Percentiles rank a stretch among this genome's conserved stretches.
Evolutionary conservation across 352 stramenopile species (phyloP).

Genomic region (Stramenopiles sp.): DNA sequence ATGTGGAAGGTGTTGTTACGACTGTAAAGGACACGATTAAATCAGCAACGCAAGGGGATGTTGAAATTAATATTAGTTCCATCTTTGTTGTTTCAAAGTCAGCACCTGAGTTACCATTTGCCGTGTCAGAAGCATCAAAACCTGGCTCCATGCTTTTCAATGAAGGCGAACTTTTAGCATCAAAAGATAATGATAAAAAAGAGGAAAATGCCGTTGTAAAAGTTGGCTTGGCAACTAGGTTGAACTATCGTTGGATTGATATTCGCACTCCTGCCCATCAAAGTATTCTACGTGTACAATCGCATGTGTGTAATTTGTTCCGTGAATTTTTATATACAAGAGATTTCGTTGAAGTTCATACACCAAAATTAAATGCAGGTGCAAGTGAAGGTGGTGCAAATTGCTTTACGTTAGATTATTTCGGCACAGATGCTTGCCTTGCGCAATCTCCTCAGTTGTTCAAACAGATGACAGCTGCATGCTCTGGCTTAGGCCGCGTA

Average conservation of each 20-base stretch:
- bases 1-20: conserved; percentile 74
- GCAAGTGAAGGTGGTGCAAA: conserved; percentile 88
- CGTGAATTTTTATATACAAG: conserved; percentile 79
- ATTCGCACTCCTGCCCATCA: conserved; percentile 93
- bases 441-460: conserved; percentile 93
- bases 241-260: conserved; percentile 90
- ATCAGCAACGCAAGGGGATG: conserved; percentile 73
- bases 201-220: conserved; percentile 40
- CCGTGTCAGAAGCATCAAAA: conserved; percentile 86
- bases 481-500: conserved; percentile 89
- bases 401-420: conserved; percentile 97
- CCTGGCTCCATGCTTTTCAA: conserved; percentile 49
- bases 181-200: conserved; percentile 32
- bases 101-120: conserved; percentile 59
- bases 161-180: conserved; percentile 52
- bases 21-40: conserved; percentile 60
- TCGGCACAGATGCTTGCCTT: conserved; percentile 85
- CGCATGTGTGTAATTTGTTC: conserved; percentile 84
- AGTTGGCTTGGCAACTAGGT: conserved; percentile 64
- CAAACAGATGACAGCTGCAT: conserved; percentile 97
- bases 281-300: conserved; percentile 92
- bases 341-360: conserved; percentile 97
- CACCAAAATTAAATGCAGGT: conserved; percentile 89
- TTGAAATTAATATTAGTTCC: conserved; percentile 79
- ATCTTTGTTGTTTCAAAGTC: conserved; percentile 85